A percentile compares a stretch with the other conserved stretches of the same genome.
Evolutionary conservation across 768 basidiomycete genomes (phyloP).

Genomic region (Lanmaoa rubissima): DNA sequence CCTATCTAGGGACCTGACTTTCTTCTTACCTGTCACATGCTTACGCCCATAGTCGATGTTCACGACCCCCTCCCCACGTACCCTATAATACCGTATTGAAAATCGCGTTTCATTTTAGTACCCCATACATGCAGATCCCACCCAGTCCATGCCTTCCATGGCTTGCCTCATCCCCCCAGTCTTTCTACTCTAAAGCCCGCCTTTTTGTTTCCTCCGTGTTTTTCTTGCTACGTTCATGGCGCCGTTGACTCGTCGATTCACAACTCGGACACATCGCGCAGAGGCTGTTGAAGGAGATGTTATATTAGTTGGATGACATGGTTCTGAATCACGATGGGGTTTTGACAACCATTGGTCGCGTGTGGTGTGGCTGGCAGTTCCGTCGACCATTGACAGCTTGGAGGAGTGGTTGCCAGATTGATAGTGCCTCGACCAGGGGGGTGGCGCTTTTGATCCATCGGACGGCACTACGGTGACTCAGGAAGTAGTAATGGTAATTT

Average conservation of each 20-base stretch:
- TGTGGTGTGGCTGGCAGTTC: background rate
- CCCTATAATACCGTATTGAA: constrained; percentile 6
- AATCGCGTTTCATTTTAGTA: constrained; percentile 3
- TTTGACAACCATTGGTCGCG: background rate
- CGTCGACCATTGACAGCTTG: background rate
- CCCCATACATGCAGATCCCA: background rate
- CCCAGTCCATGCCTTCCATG: background rate
- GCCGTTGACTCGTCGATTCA: background rate
- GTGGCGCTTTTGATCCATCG: too few species aligned
- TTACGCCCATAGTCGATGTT: background rate
- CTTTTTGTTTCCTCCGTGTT: background rate
- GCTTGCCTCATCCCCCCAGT: background rate
- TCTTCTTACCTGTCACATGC: constrained; percentile 4
- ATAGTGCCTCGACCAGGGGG: too few species aligned
- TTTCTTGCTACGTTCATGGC: background rate
- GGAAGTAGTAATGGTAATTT: too few species aligned
- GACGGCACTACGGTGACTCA: too few species aligned
- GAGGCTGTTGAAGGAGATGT: background rate
- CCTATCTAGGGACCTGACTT: background rate
- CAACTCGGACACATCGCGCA: background rate
- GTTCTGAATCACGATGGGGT: background rate
- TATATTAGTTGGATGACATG: background rate
- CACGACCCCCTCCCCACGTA: background rate
- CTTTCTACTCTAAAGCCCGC: background rate
- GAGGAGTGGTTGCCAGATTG: too few species aligned